phyloP scores from a whole-genome alignment of 352 stramenopile genomes.

The Aphanomyces cochlioides region DNA sequence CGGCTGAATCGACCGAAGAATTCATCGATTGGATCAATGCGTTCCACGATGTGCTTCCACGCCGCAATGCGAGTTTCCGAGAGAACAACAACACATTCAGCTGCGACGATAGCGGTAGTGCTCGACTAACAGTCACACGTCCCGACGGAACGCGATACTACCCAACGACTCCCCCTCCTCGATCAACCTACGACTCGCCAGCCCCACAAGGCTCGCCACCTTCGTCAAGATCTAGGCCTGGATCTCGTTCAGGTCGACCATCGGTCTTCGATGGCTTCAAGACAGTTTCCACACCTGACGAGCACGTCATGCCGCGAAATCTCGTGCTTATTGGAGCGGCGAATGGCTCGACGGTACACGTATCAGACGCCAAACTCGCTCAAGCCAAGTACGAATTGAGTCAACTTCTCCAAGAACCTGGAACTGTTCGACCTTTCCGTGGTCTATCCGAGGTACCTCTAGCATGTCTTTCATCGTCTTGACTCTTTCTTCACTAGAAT shows the following conservation, averaged over 20 bases:
- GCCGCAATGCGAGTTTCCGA: background rate
- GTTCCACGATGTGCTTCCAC: slow-evolving; percentile 26
- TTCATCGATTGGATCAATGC: slow-evolving; percentile 25
- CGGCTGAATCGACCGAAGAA: slow-evolving; percentile 14
- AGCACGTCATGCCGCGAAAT: slow-evolving; percentile 36
- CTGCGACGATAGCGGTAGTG: background rate
- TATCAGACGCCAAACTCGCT: slow-evolving; percentile 57
- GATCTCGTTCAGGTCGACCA: background rate
- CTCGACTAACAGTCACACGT: background rate
- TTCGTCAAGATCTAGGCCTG: background rate
- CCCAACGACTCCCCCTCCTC: background rate
- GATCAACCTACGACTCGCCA: background rate
- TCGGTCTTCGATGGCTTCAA: background rate
- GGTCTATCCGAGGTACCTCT: slow-evolving; percentile 26
- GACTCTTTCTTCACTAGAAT: background rate
- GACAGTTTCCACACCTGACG: background rate
- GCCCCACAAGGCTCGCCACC: background rate
- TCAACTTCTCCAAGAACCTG: slow-evolving; percentile 42
- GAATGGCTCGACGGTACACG: slow-evolving; percentile 59
- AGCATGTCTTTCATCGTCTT: background rate
- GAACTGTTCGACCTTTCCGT: slow-evolving; percentile 54
- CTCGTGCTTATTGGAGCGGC: slow-evolving; percentile 70
- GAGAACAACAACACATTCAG: background rate
- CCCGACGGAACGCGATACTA: background rate
- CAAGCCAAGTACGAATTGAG: slow-evolving; percentile 58